Conservation (phyloP, 441 rosid genomes). For the Syzygium malaccense region DNA sequence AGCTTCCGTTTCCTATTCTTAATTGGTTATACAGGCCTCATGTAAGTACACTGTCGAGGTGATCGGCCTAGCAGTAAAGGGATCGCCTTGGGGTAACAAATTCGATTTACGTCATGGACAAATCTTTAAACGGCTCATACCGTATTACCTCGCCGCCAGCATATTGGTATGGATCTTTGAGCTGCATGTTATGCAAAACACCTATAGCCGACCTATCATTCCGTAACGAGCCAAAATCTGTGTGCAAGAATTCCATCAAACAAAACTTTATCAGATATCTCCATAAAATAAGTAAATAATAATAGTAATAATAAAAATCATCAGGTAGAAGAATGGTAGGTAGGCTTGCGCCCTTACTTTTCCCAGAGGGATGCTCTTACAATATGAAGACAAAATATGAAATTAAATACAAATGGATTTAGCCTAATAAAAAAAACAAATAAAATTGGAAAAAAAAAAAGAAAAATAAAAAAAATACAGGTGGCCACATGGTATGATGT, state of each 20-base stretch:
- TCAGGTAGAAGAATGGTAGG: background rate
- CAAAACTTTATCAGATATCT: background rate
- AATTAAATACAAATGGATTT: background rate
- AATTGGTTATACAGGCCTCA: background rate
- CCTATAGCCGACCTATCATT: background rate
- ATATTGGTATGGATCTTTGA: background rate
- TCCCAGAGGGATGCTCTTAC: background rate
- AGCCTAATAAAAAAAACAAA: background rate
- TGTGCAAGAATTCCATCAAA: background rate
- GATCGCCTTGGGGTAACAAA: background rate
- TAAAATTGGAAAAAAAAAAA: background rate
- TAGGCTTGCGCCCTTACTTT: background rate
- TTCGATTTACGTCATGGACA: background rate
- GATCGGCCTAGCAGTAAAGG: background rate
- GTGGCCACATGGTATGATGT: background rate
- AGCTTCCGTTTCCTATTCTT: background rate
- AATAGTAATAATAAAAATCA: background rate
- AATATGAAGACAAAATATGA: background rate
- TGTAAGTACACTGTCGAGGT: background rate
- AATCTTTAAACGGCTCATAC: background rate
- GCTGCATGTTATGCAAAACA: background rate
- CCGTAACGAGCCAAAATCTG: background rate
- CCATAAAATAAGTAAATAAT: background rate
- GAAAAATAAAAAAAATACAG: background rate
- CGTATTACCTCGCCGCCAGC: rapidly evolving